A percentile compares a stretch with the other conserved stretches of the same genome.
Conservation (phyloP, 805 yeast species). For the Hanseniaspora lachancei region DNA sequence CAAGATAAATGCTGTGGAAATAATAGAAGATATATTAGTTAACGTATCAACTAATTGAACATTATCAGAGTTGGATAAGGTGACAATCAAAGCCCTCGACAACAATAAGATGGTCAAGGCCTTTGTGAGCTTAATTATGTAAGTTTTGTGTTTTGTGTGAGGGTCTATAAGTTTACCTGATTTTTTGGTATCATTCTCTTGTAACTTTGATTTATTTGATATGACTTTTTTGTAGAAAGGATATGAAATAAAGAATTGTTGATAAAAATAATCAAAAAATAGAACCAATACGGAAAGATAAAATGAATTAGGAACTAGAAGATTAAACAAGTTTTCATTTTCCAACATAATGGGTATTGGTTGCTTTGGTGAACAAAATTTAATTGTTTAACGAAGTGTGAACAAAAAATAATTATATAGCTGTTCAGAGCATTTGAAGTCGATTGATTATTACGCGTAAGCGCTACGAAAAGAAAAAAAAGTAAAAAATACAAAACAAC, state of each 20-base stretch:
- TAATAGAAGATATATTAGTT: not conserved
- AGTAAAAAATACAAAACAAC: too few species aligned
- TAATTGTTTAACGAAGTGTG: not conserved
- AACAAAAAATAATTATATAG: not conserved
- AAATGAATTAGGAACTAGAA: constrained; percentile 21
- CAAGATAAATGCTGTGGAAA: not conserved
- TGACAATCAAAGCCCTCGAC: constrained; percentile 6
- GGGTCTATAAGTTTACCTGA: not conserved
- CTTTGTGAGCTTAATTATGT: not conserved
- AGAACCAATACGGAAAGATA: constrained; percentile 26
- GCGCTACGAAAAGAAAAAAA: too few species aligned
- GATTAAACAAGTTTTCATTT: constrained; percentile 27
- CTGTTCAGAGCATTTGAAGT: too few species aligned
- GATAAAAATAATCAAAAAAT: constrained; percentile 28
- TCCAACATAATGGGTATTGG: not conserved
- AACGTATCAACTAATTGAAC: not conserved
- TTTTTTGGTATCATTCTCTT: not conserved
- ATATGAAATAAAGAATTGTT: constrained; percentile 9
- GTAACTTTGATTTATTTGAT: constrained; percentile 8
- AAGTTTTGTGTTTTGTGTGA: not conserved
- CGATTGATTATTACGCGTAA: too few species aligned
- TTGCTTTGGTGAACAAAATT: too few species aligned
- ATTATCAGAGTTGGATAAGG: not conserved
- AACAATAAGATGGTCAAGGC: constrained; percentile 1
- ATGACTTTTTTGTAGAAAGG: constrained; percentile 4